phyloP scores from a whole-genome alignment of 169 alveolate species.

The Eimeria sp. region DNA sequence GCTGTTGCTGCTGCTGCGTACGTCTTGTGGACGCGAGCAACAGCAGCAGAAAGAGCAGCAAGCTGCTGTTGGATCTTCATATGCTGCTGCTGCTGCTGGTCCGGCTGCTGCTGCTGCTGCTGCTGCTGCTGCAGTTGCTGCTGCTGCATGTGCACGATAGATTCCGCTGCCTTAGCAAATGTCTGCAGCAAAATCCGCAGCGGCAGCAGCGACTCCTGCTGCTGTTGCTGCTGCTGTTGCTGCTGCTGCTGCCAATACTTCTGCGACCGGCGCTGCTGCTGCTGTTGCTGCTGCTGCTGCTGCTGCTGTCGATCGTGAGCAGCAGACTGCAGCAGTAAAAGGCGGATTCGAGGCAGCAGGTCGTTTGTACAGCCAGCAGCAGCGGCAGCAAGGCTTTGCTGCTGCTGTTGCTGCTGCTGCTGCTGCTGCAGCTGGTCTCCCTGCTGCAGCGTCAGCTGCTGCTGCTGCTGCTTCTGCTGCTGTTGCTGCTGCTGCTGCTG shows the following conservation, averaged over 20 bases:
- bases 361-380: background rate
- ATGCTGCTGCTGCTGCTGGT: background rate
- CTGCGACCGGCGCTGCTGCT: constrained; percentile 9
- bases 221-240: constrained; percentile 30
- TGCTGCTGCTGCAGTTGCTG: constrained; percentile 45
- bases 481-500: constrained; percentile 10
- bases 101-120: background rate
- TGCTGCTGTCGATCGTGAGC: constrained; percentile 17
- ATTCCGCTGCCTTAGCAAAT: constrained; percentile 12
- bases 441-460: background rate
- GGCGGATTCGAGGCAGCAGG: constrained; percentile 63
- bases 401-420: constrained; percentile 49
- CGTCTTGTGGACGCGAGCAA: constrained; percentile 15
- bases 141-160: background rate
- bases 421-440: constrained; percentile 38
- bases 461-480: too few species aligned
- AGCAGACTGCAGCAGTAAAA: constrained; percentile 53
- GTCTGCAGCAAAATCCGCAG: constrained; percentile 53
- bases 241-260: background rate
- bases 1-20: constrained; percentile 64
- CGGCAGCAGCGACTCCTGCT: constrained; percentile 32
- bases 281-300: constrained; percentile 38
- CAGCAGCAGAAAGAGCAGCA: constrained; percentile 2
- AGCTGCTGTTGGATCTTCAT: background rate
- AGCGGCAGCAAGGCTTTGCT: background rate